These are phyloP conservation scores for Rubroshorea leprosula DNA, from an alignment of 345 rosid species.

Conservation along the genomic window DNA sequence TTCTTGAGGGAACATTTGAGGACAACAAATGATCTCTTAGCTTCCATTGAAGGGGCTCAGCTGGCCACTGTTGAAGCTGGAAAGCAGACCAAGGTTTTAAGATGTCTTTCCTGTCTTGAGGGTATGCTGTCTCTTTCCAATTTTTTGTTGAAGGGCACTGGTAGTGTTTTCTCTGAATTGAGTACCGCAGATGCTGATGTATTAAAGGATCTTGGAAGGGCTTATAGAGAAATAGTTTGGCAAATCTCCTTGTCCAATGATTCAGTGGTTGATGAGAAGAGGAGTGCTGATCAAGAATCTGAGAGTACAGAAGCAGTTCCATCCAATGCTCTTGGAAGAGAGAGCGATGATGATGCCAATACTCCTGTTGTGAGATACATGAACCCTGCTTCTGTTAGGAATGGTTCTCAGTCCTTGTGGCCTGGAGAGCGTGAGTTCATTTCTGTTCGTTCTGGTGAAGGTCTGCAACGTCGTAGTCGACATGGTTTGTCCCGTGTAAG, in stretches of 20 bases:
- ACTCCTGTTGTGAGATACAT: slow-evolving; percentile 64
- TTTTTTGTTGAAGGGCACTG: slow-evolving; percentile 77
- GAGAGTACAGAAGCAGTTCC: slow-evolving; percentile 52
- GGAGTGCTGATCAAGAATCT: slow-evolving; percentile 43
- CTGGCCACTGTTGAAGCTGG: slow-evolving; percentile 52
- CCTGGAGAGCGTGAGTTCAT: slow-evolving; percentile 75
- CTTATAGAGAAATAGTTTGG: slow-evolving; percentile 76
- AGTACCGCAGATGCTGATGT: slow-evolving; percentile 88
- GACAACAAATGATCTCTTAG: slow-evolving; percentile 46
- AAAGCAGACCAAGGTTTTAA: slow-evolving; percentile 51
- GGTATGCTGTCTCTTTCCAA: slow-evolving; percentile 68
- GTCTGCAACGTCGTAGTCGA: slow-evolving; percentile 62
- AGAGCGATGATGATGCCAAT: slow-evolving; percentile 73
- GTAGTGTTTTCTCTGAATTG: slow-evolving; percentile 68
- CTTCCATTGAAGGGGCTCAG: slow-evolving; percentile 53
- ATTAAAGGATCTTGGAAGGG: slow-evolving; percentile 71
- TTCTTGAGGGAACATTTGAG: slow-evolving; percentile 71
- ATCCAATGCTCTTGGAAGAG: slow-evolving; percentile 67
- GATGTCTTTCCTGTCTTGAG: slow-evolving; percentile 71
- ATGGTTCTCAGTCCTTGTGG: slow-evolving; percentile 70
- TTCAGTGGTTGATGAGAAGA: slow-evolving; percentile 67
- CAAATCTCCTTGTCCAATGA: slow-evolving; percentile 72
- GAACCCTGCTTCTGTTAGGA: slow-evolving; percentile 74
- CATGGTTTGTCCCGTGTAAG: slow-evolving; percentile 81
- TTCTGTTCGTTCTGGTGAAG: slow-evolving; percentile 74